Evolutionary conservation across 1,284 basidiomycete genomes (phyloP).

Genomic region (Tilletia setariae): DNA sequence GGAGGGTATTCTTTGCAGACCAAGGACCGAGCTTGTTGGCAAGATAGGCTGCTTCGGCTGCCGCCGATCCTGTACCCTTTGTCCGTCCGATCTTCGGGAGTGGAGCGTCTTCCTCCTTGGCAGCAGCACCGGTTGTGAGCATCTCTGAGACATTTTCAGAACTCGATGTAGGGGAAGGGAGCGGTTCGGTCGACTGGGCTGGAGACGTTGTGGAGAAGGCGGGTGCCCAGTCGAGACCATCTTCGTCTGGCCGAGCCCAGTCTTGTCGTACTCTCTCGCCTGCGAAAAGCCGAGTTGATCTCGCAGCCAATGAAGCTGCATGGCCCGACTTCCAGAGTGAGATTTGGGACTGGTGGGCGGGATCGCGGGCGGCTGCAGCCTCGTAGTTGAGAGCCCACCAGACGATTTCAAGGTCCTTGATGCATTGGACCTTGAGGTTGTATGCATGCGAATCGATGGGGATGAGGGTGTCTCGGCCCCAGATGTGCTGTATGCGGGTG

Average conservation of each 20-base stretch:
- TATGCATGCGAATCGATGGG: constrained; percentile 18
- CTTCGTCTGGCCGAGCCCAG: background rate
- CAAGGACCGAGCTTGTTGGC: constrained; percentile 25
- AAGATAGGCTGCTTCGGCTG: constrained; percentile 13
- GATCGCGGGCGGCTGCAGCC: background rate
- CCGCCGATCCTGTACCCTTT: background rate
- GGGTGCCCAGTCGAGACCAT: constrained; percentile 1
- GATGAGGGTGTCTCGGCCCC: constrained; percentile 73
- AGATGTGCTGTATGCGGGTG: constrained; percentile 55
- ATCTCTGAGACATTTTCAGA: too few species aligned
- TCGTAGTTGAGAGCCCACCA: constrained; percentile 62
- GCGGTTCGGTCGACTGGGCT: background rate
- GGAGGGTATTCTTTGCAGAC: constrained; percentile 71
- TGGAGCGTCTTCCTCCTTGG: too few species aligned
- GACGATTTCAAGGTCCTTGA: constrained; percentile 72
- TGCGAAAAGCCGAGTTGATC: background rate
- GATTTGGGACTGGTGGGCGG: too few species aligned
- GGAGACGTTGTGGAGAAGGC: background rate
- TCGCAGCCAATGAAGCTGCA: too few species aligned
- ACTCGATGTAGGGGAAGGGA: too few species aligned
- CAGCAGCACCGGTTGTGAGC: too few species aligned
- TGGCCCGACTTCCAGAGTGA: too few species aligned
- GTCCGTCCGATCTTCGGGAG: background rate
- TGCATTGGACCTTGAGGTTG: constrained; percentile 35
- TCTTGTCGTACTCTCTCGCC: background rate